Percentiles rank a stretch among this genome's conserved stretches.
Conservation (phyloP, 495 filamentous ascomycete genomes). For the Neurospora sp. region DNA sequence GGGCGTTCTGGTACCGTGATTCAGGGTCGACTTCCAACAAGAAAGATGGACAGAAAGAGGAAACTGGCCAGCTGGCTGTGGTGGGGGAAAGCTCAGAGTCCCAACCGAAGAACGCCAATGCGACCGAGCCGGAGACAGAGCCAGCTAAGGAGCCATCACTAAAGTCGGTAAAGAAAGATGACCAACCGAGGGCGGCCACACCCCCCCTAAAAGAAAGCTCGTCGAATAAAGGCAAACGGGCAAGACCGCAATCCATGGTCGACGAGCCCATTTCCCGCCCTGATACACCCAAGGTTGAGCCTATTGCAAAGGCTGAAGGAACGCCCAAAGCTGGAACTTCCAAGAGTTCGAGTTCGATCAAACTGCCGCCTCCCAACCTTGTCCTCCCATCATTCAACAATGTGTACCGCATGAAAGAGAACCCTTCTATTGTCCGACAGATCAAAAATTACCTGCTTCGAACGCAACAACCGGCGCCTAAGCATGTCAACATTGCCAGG, state of each 20-base stretch:
- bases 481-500: slow-evolving; percentile 63
- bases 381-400: slow-evolving; percentile 57
- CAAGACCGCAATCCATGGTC: slow-evolving; percentile 37
- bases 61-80: slow-evolving; percentile 60
- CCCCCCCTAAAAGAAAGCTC: slow-evolving; percentile 17
- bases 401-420: slow-evolving; percentile 57
- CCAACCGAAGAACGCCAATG: slow-evolving; percentile 50
- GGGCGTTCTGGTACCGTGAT: slow-evolving; percentile 80
- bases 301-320: slow-evolving; percentile 13
- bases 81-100: slow-evolving; percentile 54
- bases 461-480: slow-evolving; percentile 47
- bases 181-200: slow-evolving; percentile 11
- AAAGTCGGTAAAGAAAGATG: slow-evolving; percentile 20
- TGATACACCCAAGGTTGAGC: slow-evolving; percentile 26
- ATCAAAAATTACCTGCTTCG: slow-evolving; percentile 57
- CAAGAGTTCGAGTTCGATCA: slow-evolving; percentile 24
- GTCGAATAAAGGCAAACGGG: slow-evolving; percentile 38
- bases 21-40: slow-evolving; percentile 31
- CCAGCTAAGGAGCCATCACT: slow-evolving; percentile 27
- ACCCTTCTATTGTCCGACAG: slow-evolving; percentile 61
- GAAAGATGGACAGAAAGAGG: slow-evolving; percentile 16
- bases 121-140: slow-evolving; percentile 37
- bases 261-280: slow-evolving; percentile 28
- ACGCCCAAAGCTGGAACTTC: slow-evolving; percentile 11
- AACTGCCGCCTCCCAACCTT: slow-evolving; percentile 44